Percentiles rank a stretch among this genome's conserved stretches.
Conservation (phyloP, 192 early-diverging fungal species). For the Coemansia javaensis region DNA sequence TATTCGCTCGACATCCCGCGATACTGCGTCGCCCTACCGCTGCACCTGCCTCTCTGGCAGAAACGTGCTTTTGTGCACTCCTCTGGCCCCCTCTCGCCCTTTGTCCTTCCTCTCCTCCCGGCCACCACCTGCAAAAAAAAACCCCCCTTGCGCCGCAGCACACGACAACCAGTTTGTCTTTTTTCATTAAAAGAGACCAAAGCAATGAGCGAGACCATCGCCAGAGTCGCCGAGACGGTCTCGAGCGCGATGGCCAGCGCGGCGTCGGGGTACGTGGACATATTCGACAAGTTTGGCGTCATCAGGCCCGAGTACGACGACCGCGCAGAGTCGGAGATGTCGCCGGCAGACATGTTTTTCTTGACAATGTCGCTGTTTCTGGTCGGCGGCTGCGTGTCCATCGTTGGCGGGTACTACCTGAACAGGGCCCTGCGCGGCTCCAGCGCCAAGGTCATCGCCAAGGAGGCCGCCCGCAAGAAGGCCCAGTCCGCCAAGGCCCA, state of each 20-base stretch:
- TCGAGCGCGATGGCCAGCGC: conserved; percentile 35
- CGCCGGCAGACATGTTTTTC: conserved; percentile 49
- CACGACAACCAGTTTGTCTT: too few species aligned
- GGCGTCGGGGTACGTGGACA: conserved; percentile 16
- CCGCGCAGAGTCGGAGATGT: conserved; percentile 49
- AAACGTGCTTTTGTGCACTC: too few species aligned
- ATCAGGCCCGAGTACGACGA: conserved; percentile 48
- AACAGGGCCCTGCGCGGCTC: conserved; percentile 45
- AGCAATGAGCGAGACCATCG: conserved; percentile 41
- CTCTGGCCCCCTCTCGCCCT: too few species aligned
- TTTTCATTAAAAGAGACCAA: too few species aligned
- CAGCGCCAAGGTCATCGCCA: conserved; percentile 18
- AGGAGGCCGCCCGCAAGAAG: conserved; percentile 25
- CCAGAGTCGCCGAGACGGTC: conserved; percentile 25
- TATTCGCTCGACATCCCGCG: too few species aligned
- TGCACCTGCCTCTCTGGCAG: too few species aligned
- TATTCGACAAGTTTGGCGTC: conserved; percentile 44
- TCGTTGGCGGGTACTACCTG: conserved; percentile 49
- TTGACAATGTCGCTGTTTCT: conserved; percentile 50
- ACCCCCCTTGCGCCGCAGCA: too few species aligned
- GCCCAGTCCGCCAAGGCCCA: conserved; percentile 8
- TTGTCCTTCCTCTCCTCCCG: too few species aligned
- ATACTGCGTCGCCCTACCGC: too few species aligned
- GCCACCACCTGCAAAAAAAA: too few species aligned
- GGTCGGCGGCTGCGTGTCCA: conserved; percentile 47